A percentile compares a stretch with the other conserved stretches of the same genome.
phyloP scores from a whole-genome alignment of 768 basidiomycete species.

The Coprinopsis strossmayeri region DNA sequence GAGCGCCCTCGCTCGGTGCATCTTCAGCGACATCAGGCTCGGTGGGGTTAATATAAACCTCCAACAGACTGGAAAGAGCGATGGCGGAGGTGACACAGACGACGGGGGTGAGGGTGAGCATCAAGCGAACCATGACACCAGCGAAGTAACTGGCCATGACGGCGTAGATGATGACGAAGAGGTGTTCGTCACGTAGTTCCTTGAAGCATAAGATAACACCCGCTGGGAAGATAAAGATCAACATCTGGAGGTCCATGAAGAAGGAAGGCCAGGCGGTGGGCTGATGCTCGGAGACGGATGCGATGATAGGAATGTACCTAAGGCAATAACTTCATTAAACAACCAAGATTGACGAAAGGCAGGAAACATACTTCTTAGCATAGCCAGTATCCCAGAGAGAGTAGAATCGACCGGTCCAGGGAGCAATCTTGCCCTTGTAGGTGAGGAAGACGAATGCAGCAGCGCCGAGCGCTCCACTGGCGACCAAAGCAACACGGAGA shows the following conservation, averaged over 20 bases:
- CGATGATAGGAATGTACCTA: conserved; percentile 95
- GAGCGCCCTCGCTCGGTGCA: conserved; percentile 19
- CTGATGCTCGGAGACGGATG: conserved; percentile 98
- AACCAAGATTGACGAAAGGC: conserved; percentile 5
- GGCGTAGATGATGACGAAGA: conserved; percentile 98
- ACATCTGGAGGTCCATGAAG: conserved; percentile 98
- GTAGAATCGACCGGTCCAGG: conserved; percentile 99
- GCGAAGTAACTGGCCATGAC: conserved; percentile 97
- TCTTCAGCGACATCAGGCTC: conserved; percentile 48
- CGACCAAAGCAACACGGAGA: conserved; percentile 62
- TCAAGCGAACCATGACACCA: conserved; percentile 98
- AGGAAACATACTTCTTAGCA: conserved; percentile 76
- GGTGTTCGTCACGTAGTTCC: conserved; percentile 89
- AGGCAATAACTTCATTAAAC: conserved; percentile 8
- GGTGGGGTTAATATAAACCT: conserved; percentile 82
- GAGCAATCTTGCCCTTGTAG: conserved; percentile 92
- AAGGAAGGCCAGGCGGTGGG: conserved; percentile 99
- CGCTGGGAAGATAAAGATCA: conserved; percentile 96
- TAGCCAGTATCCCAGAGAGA: conserved; percentile 99
- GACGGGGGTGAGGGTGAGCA: conserved; percentile 95
- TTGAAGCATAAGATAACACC: conserved; percentile 94
- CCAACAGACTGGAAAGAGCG: conserved; percentile 80
- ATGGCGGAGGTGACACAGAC: conserved; percentile 93
- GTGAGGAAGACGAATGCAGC: conserved; percentile 75
- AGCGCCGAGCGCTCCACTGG: conserved; percentile 65